Base-by-base conservation (phyloP, 768 basidiomycete genomes). In the Filobasidium floriforme region DNA sequence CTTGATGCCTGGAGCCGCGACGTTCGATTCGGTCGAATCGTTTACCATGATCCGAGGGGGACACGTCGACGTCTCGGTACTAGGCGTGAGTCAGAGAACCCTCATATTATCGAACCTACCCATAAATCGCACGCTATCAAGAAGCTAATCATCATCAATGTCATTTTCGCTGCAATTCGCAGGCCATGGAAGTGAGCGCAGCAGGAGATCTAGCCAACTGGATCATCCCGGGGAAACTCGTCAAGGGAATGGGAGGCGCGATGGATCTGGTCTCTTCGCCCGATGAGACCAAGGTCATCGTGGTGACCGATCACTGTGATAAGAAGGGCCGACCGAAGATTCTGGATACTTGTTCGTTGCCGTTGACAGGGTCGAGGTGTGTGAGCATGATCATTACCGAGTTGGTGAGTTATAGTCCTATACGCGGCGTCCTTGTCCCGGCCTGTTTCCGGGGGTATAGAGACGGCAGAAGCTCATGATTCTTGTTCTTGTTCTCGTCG, bases 11-110 rank as follows among this genome's bases (percentile, higher is more conserved):
- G 92, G 92, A 22, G 89, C 91, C 28, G 88, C 91, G 5, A 80
- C 91, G 18, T 96, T 96, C 75, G 92, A 92, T 79, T 91, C 90
- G 2, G 86, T 85, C 72, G 91, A 93, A 79, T 92, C 91, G 2
- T 96, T 96, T 73, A 89, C 88, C 9, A 96, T 96, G 92, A 94
- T 96, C 79, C 89, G 92, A 59, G 92, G 92, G 51, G 92, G 92
- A 5, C 92, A 96, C 78, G 85, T 96, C 59, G 85, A 96, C 70
- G 88, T 93, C 62, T 86, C 91, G 7, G 92, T 96, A 74, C 85
- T 96, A 59, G 92, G 92, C n/a, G 90, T 89, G 79, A 74, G 87
- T 81, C 24, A 62, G 65, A n/a, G n/a, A n/a, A n/a, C n/a, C n/a
- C n/a, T n/a, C n/a, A n/a, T n/a, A n/a, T n/a, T n/a, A n/a, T n/a